Evolutionary conservation across 768 basidiomycete species (phyloP).

Genomic region (Trametes maxima): DNA sequence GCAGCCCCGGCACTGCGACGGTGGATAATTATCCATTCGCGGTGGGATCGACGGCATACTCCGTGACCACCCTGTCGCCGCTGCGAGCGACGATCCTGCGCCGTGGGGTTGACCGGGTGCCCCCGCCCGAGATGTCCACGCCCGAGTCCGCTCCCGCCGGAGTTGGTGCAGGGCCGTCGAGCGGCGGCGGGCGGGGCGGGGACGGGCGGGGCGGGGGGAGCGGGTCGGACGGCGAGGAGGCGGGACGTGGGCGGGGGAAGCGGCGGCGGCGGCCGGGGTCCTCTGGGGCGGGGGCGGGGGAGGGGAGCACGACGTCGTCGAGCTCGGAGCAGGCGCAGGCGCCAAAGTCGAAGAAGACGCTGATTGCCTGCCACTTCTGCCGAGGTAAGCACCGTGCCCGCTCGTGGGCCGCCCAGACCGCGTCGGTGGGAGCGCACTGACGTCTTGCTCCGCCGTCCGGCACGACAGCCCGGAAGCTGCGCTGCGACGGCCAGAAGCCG

Average conservation of each 20-base stretch:
- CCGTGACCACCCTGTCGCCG: constrained; percentile 18
- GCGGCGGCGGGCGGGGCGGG: neutral
- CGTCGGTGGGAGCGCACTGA: constrained; percentile 4
- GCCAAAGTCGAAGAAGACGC: constrained; percentile 46
- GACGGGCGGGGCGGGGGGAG: neutral
- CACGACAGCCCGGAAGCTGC: constrained; percentile 66
- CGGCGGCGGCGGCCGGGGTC: constrained; percentile 12
- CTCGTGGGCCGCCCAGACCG: neutral
- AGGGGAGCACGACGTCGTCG: constrained; percentile 19
- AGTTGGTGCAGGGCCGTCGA: neutral
- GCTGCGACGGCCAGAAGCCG: constrained; percentile 70
- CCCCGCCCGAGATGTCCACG: neutral
- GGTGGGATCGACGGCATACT: constrained; percentile 21
- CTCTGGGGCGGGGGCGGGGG: neutral
- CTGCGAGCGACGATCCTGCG: constrained; percentile 18
- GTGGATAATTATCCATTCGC: constrained; percentile 16
- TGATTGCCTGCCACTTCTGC: constrained; percentile 78
- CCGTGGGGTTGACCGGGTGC: constrained; percentile 3
- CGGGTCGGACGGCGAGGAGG: neutral
- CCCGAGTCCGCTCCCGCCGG: neutral
- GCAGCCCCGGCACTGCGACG: constrained; percentile 8
- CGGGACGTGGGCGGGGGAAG: constrained; percentile 1
- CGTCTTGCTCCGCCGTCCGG: constrained; percentile 10
- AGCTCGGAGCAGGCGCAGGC: constrained; percentile 22
- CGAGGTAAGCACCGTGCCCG: constrained; percentile 50